Conservation (phyloP, 1,284 basidiomycete species). For the Ustilago tritici region DNA sequence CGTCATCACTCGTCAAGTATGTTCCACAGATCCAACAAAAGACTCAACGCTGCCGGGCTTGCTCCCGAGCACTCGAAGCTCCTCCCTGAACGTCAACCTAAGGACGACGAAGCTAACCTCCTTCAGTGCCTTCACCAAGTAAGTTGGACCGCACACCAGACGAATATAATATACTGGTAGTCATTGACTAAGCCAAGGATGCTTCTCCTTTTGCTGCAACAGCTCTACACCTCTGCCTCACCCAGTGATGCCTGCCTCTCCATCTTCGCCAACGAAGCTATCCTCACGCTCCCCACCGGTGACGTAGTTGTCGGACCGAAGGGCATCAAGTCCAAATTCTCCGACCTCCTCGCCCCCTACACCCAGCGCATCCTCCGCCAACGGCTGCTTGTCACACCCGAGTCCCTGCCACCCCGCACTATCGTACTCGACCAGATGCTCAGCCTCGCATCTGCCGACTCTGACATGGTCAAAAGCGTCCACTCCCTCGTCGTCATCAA, state of each 20-base stretch:
- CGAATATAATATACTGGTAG: neutral
- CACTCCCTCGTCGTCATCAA: slow-evolving; percentile 66
- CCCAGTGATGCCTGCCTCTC: slow-evolving; percentile 37
- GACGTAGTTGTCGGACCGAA: slow-evolving; percentile 62
- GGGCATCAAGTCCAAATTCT: slow-evolving; percentile 44
- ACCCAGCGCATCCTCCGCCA: slow-evolving; percentile 44
- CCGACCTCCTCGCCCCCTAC: slow-evolving; percentile 43
- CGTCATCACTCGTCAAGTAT: slow-evolving; percentile 41
- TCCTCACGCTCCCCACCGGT: slow-evolving; percentile 64
- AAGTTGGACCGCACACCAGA: slow-evolving; percentile 8
- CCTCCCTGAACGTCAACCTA: slow-evolving; percentile 62
- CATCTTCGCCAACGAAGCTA: slow-evolving; percentile 62
- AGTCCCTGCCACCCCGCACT: slow-evolving; percentile 60
- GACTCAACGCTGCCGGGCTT: slow-evolving; percentile 68
- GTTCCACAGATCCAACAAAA: slow-evolving; percentile 60
- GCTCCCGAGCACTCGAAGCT: slow-evolving; percentile 66
- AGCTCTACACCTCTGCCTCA: slow-evolving; percentile 54
- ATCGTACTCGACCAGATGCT: slow-evolving; percentile 64
- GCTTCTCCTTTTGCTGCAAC: neutral
- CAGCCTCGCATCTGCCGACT: slow-evolving; percentile 31
- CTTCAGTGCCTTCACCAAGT: slow-evolving; percentile 55
- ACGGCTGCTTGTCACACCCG: slow-evolving; percentile 64
- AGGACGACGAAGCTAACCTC: slow-evolving; percentile 58
- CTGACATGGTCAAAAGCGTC: slow-evolving; percentile 34
- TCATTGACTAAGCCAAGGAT: slow-evolving; percentile 1